Base-by-base conservation (phyloP, 768 basidiomycete species). In the Terana coerulea region DNA sequence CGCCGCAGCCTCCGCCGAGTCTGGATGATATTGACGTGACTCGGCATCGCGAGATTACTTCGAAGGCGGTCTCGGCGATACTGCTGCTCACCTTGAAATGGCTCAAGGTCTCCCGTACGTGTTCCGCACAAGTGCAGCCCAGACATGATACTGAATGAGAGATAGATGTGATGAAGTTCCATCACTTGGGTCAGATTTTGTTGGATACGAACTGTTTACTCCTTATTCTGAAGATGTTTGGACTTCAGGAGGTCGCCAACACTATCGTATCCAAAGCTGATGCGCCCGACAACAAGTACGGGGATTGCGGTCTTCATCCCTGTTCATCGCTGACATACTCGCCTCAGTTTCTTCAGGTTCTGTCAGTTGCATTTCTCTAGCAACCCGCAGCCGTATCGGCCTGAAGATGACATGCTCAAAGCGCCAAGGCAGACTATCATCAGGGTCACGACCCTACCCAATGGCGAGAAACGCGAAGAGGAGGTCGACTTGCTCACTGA, bases 21-120 rank as follows among this genome's bases (percentile, higher is more conserved):
- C 70, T 93, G 11, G 94, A 98, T 53, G 95, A 99, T 59, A 83
- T 91, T 43, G 97, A 99, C 64, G 87, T 95, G 26, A 86, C 84
- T 22, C 83, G 97, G 10, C 95, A 98, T 69, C 89, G 95, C 33
- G 97, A 99, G 69, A 95, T 99, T 59, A 97, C 91, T 0, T 92
- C 91, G 10, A 99, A 99, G 67, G 94, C 94, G 0, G 91, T 97
- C 3, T 98, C 97, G 12, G 95, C 94, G 1, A 97, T 98, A 51
- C 68, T 99, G 24, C 69, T 98, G 5, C 72, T 98, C 31, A 80
- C 89, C 2, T 67, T 99, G 58, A 97, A 98, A 67, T 99, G 97
- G 97, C 95, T 98, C 76, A 98, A 98, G 69, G 90, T 89, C 21
- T 98, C 95, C 45, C 97, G 95, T 98, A 59, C 67, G 93, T 77